These are phyloP conservation scores for Dactylellina drechsleri DNA, from an alignment of 2,329 filamentous ascomycete species.

Conservation along the genomic window DNA sequence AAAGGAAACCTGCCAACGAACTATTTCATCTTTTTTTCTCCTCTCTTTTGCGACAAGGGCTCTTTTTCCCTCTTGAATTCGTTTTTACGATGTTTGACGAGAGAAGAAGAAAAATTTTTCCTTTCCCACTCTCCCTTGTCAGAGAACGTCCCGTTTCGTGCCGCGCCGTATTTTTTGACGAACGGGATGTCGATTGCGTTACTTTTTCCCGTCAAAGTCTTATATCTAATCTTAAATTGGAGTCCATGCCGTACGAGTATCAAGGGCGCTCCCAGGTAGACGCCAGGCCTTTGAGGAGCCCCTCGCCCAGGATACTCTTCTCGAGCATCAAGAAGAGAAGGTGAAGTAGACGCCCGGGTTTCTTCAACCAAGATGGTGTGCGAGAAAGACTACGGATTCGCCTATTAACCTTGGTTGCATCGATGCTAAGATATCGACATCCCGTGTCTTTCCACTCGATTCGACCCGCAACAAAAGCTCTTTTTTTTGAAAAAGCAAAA, in stretches of 20 bases:
- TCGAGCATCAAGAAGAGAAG: constrained; percentile 21
- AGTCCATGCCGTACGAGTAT: constrained; percentile 41
- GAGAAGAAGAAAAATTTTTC: constrained; percentile 32
- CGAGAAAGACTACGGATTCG: constrained; percentile 41
- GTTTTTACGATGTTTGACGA: constrained; percentile 13
- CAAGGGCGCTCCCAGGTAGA: constrained; percentile 33
- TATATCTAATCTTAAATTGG: constrained; percentile 50
- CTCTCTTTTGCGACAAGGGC: background rate
- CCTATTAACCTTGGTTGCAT: constrained; percentile 45
- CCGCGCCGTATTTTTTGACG: constrained; percentile 48
- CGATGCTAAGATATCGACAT: constrained; percentile 55
- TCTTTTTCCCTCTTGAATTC: constrained; percentile 4
- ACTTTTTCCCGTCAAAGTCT: constrained; percentile 34
- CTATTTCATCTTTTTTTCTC: constrained; percentile 11
- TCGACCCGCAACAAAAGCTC: constrained; percentile 37
- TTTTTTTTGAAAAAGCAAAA: constrained; percentile 34
- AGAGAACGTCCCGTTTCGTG: constrained; percentile 54
- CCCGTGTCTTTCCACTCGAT: constrained; percentile 52
- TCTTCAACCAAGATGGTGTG: constrained; percentile 48
- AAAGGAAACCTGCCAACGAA: constrained; percentile 32
- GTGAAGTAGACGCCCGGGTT: constrained; percentile 22
- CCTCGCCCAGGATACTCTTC: constrained; percentile 26
- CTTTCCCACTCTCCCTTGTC: constrained; percentile 21
- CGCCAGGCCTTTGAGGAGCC: constrained; percentile 21
- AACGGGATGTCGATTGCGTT: constrained; percentile 54